Percentiles rank a stretch among this genome's conserved stretches.
These are phyloP conservation scores for Plasmodium gonderi DNA, from an alignment of 169 alveolate genomes.

Conservation along the genomic window DNA sequence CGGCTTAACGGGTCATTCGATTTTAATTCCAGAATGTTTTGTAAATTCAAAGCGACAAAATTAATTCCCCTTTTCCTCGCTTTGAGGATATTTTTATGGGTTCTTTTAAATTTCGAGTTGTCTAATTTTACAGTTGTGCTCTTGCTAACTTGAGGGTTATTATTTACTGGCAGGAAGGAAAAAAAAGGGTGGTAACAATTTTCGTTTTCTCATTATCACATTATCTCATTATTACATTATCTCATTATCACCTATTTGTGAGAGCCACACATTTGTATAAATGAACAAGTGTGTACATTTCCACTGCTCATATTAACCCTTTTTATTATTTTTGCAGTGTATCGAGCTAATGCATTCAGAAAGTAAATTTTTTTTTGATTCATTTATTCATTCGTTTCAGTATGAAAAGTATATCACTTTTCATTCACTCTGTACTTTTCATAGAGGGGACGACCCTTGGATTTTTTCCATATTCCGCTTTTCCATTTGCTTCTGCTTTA, in stretches of 20 bases:
- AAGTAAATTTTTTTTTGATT: neutral
- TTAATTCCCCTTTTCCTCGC: conserved; percentile 43
- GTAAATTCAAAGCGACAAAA: conserved; percentile 39
- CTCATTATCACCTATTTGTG: too few relatives aligned
- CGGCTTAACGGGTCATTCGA: conserved; percentile 25
- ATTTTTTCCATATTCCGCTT: neutral
- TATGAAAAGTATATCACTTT: neutral
- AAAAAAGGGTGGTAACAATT: neutral
- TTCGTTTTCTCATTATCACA: too few relatives aligned
- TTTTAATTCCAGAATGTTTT: conserved; percentile 26
- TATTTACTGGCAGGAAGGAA: conserved; percentile 8
- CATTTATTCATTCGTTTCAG: neutral
- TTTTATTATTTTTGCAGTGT: too few relatives aligned
- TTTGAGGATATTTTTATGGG: conserved; percentile 5
- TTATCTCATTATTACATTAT: too few relatives aligned
- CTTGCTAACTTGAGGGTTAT: neutral
- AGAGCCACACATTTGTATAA: neutral
- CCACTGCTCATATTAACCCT: neutral
- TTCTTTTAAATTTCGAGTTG: conserved; percentile 11
- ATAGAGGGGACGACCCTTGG: neutral
- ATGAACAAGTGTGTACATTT: neutral
- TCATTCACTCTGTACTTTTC: neutral
- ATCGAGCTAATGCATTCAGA: neutral
- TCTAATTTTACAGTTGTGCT: conserved; percentile 1
- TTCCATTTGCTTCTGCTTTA: neutral